Evolutionary conservation across 192 early-diverging fungal genomes (phyloP), one percentile per base, ranked within the genome.

Genomic region (Linnemannia exigua): DNA sequence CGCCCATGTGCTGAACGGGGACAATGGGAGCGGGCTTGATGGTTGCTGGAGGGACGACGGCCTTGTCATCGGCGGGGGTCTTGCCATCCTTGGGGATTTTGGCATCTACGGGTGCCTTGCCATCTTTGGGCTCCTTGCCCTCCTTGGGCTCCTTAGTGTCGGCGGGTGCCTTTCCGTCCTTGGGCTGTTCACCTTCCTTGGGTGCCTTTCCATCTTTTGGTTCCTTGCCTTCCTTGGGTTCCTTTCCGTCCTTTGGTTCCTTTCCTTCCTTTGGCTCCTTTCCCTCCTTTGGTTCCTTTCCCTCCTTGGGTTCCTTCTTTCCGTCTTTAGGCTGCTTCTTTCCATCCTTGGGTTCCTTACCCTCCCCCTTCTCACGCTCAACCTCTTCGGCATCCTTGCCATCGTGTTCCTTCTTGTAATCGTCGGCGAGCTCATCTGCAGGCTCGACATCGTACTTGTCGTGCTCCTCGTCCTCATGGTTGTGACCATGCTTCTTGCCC

Each of bases 1-100:
- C 83, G 58, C 83, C 78, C 83, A 86, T 86, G 35, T 76, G 77
- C 37, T 86, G 83, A 31, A 78, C 69, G 36, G 83, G 83, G 41
- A 76, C 61, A 61, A 79, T 75, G 8, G 82, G 82, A 8, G 82
- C 72, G 9, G 77, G 69, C 52, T 79, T 79, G 36, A 37, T 72
- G 38, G 48, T 73, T 17, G 70, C n/a, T 37, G 74, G 63, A 36
- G 83, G 83, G 1, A 70, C 74, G 17, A 37, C 17, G 11, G 11
- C 52, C 4, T 51, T 36, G 51, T 20, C 12, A 35, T 37, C 52
- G 36, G 35, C 36, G 8, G 38, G 38, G 41, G 22, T 28, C 37
- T 36, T 25, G 17, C 52, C 67, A 46, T 38, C 25, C 48, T 52
- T 52, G 11, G 52, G 51, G 50, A 54, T 48, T 70, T 69, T 70